phyloP scores from a whole-genome alignment of 2,329 filamentous ascomycete genomes.

The Colletotrichum plurivorum region DNA sequence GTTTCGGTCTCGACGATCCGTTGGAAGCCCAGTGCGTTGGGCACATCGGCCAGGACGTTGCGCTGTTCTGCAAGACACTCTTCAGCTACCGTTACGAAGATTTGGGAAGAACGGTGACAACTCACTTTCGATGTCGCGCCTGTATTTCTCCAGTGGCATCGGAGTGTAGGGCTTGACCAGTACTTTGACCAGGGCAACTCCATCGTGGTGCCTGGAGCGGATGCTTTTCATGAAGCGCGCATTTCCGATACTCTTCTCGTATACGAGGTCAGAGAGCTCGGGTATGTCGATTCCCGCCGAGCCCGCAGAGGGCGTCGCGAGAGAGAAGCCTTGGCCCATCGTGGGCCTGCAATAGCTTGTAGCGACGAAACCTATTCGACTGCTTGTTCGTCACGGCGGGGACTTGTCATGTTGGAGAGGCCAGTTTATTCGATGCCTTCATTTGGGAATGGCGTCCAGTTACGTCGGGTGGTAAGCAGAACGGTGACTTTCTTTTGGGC shows the following conservation, averaged over 20 bases:
- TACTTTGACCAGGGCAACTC: slow-evolving; percentile 93
- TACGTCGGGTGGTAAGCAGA: no score
- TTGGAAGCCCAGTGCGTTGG: slow-evolving; percentile 92
- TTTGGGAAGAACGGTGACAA: neutral
- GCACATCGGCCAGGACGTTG: slow-evolving; percentile 82
- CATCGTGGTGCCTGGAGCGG: slow-evolving; percentile 89
- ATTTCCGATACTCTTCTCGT: slow-evolving; percentile 92
- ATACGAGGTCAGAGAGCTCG: slow-evolving; percentile 89
- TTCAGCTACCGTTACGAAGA: slow-evolving; percentile 10
- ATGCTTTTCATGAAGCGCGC: slow-evolving; percentile 98
- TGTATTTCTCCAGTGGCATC: slow-evolving; percentile 85
- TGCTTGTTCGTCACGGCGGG: slow-evolving; percentile 19
- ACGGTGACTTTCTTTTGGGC: no score
- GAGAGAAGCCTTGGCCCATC: slow-evolving; percentile 98
- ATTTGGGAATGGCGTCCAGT: slow-evolving; percentile 1
- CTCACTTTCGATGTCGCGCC: slow-evolving; percentile 79
- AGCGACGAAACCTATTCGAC: slow-evolving; percentile 33
- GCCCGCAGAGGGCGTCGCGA: slow-evolving; percentile 91
- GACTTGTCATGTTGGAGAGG: slow-evolving; percentile 33
- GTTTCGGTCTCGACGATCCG: slow-evolving; percentile 92
- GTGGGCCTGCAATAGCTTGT: slow-evolving; percentile 41
- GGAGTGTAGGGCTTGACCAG: slow-evolving; percentile 92
- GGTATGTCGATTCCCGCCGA: slow-evolving; percentile 94
- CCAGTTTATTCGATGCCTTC: neutral
- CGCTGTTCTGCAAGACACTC: slow-evolving; percentile 75